A percentile compares a stretch with the other conserved stretches of the same genome.
Conservation (phyloP, 805 yeast genomes). For the Yamadazyma takamatsuzukensis region DNA sequence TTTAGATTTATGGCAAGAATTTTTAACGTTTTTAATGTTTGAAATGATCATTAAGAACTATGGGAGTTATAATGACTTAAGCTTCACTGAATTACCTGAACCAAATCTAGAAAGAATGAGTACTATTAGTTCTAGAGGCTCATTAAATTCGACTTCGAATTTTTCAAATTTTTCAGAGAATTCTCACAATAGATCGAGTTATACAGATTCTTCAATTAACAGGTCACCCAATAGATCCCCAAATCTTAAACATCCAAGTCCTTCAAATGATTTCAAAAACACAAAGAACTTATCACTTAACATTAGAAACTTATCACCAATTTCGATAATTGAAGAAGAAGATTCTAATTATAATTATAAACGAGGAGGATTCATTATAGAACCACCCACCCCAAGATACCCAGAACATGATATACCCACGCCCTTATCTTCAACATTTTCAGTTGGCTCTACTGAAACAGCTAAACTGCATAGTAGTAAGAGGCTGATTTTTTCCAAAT, state of each 20-base stretch:
- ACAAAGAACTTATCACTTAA: constrained; percentile 23
- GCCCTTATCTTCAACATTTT: constrained; percentile 11
- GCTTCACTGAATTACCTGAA: constrained; percentile 8
- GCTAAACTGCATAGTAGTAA: constrained; percentile 12
- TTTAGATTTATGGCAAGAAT: constrained; percentile 19
- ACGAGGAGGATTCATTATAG: constrained; percentile 12
- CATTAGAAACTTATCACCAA: constrained; percentile 2
- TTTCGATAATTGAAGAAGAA: constrained; percentile 11
- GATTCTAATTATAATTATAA: constrained; percentile 6
- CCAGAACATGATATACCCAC: constrained; percentile 7
- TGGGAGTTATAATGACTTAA: constrained; percentile 4
- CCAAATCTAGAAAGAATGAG: constrained; percentile 9
- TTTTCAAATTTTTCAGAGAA: background rate
- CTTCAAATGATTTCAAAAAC: too few species aligned
- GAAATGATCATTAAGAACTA: constrained; percentile 12
- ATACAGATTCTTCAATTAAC: background rate
- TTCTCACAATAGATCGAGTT: constrained; percentile 1
- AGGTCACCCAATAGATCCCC: constrained; percentile 3
- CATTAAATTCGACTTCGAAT: constrained; percentile 3
- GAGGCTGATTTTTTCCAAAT: constrained; percentile 13
- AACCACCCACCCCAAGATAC: constrained; percentile 11
- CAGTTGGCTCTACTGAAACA: constrained; percentile 11
- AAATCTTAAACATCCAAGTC: constrained; percentile 4
- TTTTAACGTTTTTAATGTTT: constrained; percentile 16
- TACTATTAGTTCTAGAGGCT: constrained; percentile 6